A percentile compares a stretch with the other conserved stretches of the same genome.
Conservation (phyloP, 768 basidiomycete genomes). For the Chalciporus piperatus region DNA sequence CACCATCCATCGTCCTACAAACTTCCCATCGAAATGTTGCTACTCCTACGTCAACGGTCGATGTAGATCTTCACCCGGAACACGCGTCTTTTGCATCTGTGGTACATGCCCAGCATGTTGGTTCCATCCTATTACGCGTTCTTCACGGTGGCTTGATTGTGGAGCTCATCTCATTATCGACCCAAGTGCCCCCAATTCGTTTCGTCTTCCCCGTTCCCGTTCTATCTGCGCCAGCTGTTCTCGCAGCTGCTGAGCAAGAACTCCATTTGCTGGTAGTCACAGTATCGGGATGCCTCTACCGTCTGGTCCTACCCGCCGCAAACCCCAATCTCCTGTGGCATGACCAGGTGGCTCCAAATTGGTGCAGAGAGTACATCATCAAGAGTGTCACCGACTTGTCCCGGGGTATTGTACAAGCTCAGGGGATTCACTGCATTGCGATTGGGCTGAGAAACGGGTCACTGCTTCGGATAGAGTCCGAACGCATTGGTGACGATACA, state of each 20-base stretch:
- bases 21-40: constrained; percentile 57
- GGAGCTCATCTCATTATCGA: constrained; percentile 74
- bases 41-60: constrained; percentile 40
- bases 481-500: constrained; percentile 50
- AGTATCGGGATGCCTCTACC: constrained; percentile 65
- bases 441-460: constrained; percentile 60
- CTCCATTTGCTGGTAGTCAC: constrained; percentile 75
- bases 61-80: constrained; percentile 51
- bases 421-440: constrained; percentile 65
- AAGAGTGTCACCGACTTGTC: constrained; percentile 46
- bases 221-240: constrained; percentile 61
- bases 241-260: constrained; percentile 44
- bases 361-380: constrained; percentile 67
- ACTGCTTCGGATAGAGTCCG: constrained; percentile 67
- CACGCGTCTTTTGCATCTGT: constrained; percentile 69
- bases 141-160: constrained; percentile 71
- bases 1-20: constrained; percentile 51
- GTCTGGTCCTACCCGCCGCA: constrained; percentile 62
- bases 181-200: constrained; percentile 62
- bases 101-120: constrained; percentile 54
- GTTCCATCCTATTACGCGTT: constrained; percentile 69
- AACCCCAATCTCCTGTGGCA: constrained; percentile 56
- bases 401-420: constrained; percentile 56
- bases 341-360: constrained; percentile 49
- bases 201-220: constrained; percentile 75